These are phyloP conservation scores for Takashimella tepidaria DNA, from an alignment of 1,284 basidiomycete genomes.

Conservation along the genomic window DNA sequence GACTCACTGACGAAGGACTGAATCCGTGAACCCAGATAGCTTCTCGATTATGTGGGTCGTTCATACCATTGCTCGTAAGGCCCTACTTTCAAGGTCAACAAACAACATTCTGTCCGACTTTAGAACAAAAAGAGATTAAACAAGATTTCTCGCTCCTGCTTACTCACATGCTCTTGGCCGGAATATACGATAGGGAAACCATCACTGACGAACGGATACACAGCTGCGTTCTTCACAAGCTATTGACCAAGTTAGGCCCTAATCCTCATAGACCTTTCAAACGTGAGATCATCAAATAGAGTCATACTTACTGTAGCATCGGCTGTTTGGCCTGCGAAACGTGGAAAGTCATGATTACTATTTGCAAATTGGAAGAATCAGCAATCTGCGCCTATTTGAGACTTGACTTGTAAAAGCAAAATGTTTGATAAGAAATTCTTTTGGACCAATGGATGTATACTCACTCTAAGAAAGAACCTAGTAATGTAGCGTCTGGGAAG, in stretches of 20 bases:
- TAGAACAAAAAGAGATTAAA: too few relatives aligned
- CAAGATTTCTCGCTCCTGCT: not conserved
- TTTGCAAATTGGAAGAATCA: too few relatives aligned
- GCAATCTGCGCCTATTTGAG: too few relatives aligned
- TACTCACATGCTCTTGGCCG: constrained; percentile 50
- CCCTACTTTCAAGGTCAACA: constrained; percentile 20
- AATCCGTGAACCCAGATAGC: constrained; percentile 51
- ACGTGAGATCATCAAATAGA: too few relatives aligned
- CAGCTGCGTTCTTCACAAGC: constrained; percentile 45
- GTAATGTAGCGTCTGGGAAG: constrained; percentile 42
- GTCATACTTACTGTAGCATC: not conserved
- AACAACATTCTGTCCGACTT: too few relatives aligned
- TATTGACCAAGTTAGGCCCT: too few relatives aligned
- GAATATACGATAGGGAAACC: constrained; percentile 58
- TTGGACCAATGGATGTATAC: too few relatives aligned
- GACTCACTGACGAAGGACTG: not conserved
- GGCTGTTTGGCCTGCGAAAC: constrained; percentile 22
- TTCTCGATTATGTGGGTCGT: constrained; percentile 47
- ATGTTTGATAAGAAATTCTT: too few relatives aligned
- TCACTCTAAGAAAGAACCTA: constrained; percentile 43
- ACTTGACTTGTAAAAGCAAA: too few relatives aligned
- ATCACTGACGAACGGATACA: constrained; percentile 49
- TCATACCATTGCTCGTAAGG: constrained; percentile 47
- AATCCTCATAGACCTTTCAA: too few relatives aligned
- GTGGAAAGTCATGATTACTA: constrained; percentile 49